These are phyloP conservation scores for Suillus luteus DNA, from an alignment of 768 basidiomycete species.

Conservation along the genomic window DNA sequence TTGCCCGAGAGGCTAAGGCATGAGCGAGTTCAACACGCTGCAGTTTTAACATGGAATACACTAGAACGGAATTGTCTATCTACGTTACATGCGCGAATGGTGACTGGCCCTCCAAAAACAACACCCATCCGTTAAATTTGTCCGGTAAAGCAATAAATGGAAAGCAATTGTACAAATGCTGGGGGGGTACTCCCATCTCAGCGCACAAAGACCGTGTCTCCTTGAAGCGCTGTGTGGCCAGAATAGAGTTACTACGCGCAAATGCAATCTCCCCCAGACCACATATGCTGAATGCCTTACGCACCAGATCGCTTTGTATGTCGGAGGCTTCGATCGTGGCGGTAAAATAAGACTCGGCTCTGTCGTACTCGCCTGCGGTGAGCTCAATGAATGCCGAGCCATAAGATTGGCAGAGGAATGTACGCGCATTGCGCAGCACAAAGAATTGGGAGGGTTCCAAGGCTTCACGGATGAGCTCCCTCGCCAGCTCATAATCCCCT, in stretches of 20 bases:
- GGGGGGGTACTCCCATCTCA: neutral
- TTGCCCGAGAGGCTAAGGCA: neutral
- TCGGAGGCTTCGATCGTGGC: neutral
- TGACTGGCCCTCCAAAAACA: neutral
- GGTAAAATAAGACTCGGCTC: neutral
- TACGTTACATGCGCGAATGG: neutral
- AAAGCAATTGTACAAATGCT: neutral
- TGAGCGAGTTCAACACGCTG: neutral
- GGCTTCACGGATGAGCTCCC: neutral
- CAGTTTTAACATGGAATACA: too few relatives aligned
- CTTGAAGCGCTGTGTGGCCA: neutral
- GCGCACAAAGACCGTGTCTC: neutral
- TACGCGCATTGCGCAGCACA: neutral
- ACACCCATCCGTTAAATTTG: neutral
- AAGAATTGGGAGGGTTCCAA: neutral
- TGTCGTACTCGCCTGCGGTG: neutral
- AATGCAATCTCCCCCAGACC: neutral
- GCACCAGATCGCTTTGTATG: neutral
- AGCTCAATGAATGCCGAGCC: neutral
- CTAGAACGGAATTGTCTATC: neutral
- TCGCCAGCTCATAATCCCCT: neutral
- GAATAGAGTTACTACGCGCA: neutral
- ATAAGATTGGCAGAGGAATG: neutral
- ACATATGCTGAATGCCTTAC: neutral
- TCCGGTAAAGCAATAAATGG: neutral